Base-by-base conservation (phyloP, 768 basidiomycete genomes). In the Rhizopogon roseolus region DNA sequence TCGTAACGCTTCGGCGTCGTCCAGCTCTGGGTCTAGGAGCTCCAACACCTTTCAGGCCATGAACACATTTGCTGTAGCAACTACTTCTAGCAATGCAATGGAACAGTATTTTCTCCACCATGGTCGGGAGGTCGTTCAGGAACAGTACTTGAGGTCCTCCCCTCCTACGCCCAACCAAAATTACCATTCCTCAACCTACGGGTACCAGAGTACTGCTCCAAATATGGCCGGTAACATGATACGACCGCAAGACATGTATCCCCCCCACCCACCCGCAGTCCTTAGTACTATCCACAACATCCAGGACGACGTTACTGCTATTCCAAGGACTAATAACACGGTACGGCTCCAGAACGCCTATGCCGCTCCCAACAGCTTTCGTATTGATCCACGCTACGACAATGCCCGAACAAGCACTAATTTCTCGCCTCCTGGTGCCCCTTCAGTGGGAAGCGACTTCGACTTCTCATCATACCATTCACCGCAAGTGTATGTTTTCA, bases 351-450 rank as follows among this genome's bases (percentile, higher is more conserved):
- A 27, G 10, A 44, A 5, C 10, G 22, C 22, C 16, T n/a, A 17
- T 10, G n/a, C 8, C 8, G 4, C 27, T 17, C 27, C 29, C 6
- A 0, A 3, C 17, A 45, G 6, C 0, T 13, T 4, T 7, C 17
- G 7, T 32, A 11, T 6, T 32, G 4, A 6, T 10, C 29, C 17
- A 3, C 4, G 17, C 10, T 4, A 22, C 19, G 14, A 34, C 45
- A 2, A 17, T 13, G 4, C 13, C 2, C 44, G 3, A 22, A 22
- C 22, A 22, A 3, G 22, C 22, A 22, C 22, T 22, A 22, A 13
- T 1, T 1, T 8, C 4, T 13, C 4, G 32, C 4, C 2, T 17
- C 0, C 29, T 4, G 6, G 3, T 0, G 11, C 0, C 19, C 19
- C 19, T 4, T 17, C 32, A 7, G 14, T 29, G 32, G 32, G 17